These are phyloP conservation scores for Sonneratia caseolaris DNA, from an alignment of 345 rosid species.

Conservation along the genomic window DNA sequence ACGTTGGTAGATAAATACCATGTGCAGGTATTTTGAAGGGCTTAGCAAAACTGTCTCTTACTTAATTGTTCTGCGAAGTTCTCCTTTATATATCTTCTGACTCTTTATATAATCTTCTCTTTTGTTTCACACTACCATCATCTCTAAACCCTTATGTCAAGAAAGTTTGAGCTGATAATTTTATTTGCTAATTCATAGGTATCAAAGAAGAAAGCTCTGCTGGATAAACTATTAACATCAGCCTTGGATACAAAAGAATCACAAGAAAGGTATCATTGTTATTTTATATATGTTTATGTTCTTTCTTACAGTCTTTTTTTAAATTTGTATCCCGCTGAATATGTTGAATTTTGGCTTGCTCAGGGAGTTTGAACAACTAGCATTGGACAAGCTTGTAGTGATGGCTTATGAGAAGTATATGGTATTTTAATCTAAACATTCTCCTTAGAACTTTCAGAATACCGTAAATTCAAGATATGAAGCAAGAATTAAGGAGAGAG, in stretches of 20 bases:
- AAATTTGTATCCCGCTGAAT: not conserved
- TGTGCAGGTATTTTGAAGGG: constrained; percentile 50
- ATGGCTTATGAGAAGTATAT: constrained; percentile 82
- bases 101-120: not conserved
- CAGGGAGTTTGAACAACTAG: constrained; percentile 67
- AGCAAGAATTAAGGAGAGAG: not conserved
- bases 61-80: not conserved
- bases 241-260: constrained; percentile 49
- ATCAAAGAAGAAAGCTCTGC: constrained; percentile 54
- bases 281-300: constrained; percentile 9
- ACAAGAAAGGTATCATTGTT: constrained; percentile 58
- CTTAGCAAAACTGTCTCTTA: not conserved
- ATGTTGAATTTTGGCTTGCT: constrained; percentile 6
- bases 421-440: constrained; percentile 28
- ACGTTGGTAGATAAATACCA: constrained; percentile 49
- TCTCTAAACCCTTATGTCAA: constrained; percentile 1
- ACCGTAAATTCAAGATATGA: not conserved
- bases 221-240: constrained; percentile 51
- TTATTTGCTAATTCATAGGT: constrained; percentile 33
- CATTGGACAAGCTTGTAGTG: constrained; percentile 64
- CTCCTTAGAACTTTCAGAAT: constrained; percentile 11
- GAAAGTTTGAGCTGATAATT: constrained; percentile 4
- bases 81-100: not conserved
- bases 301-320: not conserved
- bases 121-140: not conserved